phyloP scores from a whole-genome alignment of 1,139 yeast genomes.

The Suhomyces terraborum region DNA sequence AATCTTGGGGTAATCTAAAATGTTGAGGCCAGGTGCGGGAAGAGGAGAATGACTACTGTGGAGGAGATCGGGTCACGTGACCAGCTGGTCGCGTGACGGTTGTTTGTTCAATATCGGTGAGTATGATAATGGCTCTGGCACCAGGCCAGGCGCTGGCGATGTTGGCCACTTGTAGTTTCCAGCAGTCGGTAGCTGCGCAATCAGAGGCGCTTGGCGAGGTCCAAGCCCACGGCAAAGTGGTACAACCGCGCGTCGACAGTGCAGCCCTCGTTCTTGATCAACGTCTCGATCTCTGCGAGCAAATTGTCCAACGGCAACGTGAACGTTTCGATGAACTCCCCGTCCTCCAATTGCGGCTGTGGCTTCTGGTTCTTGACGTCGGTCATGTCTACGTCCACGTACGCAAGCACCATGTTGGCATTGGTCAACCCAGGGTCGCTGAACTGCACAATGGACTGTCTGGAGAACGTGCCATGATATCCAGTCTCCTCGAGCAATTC shows the following conservation, averaged over 20 bases:
- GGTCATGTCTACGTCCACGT: conserved; percentile 71
- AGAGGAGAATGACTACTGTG: background rate
- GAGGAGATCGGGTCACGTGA: background rate
- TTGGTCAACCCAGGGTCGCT: conserved; percentile 96
- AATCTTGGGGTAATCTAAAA: background rate
- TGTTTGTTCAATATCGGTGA: too few species aligned
- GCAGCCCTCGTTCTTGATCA: conserved; percentile 63
- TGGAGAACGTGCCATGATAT: conserved; percentile 62
- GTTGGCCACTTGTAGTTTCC: background rate
- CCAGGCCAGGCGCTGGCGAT: background rate
- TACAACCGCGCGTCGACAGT: conserved; percentile 84
- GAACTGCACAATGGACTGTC: conserved; percentile 52
- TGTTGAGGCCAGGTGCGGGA: background rate
- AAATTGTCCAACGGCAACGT: conserved; percentile 62
- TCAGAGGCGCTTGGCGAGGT: conserved; percentile 17
- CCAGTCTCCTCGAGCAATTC: conserved; percentile 94
- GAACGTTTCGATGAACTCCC: conserved; percentile 85
- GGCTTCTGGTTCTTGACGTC: conserved; percentile 70
- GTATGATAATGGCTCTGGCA: too few species aligned
- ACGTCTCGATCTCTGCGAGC: conserved; percentile 51
- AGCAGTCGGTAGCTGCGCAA: background rate
- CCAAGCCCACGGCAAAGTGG: conserved; percentile 75
- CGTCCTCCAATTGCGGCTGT: conserved; percentile 74
- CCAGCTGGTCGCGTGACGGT: too few species aligned
- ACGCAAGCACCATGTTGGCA: conserved; percentile 81